Conservation (phyloP, 192 early-diverging fungal species). For the Diversispora eburnea region DNA sequence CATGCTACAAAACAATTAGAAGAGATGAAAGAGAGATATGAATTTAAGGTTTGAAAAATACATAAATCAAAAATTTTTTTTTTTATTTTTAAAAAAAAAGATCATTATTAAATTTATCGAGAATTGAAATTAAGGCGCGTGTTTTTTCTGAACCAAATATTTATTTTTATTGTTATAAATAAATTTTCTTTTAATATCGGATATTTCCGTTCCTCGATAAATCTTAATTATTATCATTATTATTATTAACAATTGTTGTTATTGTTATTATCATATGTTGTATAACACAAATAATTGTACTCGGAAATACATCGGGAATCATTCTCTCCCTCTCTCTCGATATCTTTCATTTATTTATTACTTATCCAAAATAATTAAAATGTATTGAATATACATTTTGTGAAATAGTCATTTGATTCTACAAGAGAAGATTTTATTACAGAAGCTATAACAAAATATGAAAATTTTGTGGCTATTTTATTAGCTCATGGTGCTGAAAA, state of each 20-base stretch:
- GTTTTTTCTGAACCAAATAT: too few relatives aligned
- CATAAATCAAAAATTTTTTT: background rate
- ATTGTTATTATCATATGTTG: too few relatives aligned
- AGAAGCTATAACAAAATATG: constrained; percentile 17
- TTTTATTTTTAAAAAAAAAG: background rate
- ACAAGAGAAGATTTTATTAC: constrained; percentile 9
- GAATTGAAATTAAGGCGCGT: too few relatives aligned
- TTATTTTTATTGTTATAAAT: too few relatives aligned
- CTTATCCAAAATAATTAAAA: background rate
- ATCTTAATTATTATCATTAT: too few relatives aligned
- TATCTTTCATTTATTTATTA: background rate
- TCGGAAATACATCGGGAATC: too few relatives aligned
- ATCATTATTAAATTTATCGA: background rate
- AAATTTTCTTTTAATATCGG: too few relatives aligned
- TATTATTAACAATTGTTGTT: too few relatives aligned
- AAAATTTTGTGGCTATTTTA: constrained; percentile 18
- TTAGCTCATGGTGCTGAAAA: constrained; percentile 13
- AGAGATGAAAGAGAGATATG: constrained; percentile 11
- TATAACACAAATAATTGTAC: too few relatives aligned
- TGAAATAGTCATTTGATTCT: constrained; percentile 12
- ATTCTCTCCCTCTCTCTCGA: too few relatives aligned
- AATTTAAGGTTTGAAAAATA: background rate
- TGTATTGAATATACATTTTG: background rate
- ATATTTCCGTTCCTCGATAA: too few relatives aligned
- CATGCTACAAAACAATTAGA: background rate